Evolutionary conservation across 345 rosid species (phyloP), one percentile per base, ranked within the genome.

Genomic region (Abelmoschus esculentus): DNA sequence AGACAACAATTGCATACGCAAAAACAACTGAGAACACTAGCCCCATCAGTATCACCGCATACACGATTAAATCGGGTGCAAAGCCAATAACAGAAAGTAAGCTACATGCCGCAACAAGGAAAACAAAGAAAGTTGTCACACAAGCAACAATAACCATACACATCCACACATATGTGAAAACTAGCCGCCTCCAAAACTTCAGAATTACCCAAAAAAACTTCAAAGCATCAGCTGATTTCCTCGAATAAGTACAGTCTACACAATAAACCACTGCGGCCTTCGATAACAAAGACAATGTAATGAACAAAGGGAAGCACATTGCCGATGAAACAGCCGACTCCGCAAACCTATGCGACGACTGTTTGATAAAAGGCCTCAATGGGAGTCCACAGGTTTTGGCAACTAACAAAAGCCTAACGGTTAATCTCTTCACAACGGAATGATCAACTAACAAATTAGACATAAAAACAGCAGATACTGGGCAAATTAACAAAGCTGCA

Each of bases 321-420:
- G 89, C 78, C 0, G 89, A 86, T 0, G 97, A 88, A 75, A 93
- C 73, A 57, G 72, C 87, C 46, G 85, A 84, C 66, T 93, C 96
- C 0, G 97, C 64, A 67, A 91, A 84, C 56, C 83, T 86, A 70
- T 81, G 86, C 71, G 91, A 84, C 0, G 89, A 85, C 69, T 87
- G 87, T 71, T 80, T 83, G 60, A 86, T 76, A 42, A 90, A 84
- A 68, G 93, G 82, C 54, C 79, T 57, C 64, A 89, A 56, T 26
- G 93, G 92, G 56, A 93, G 84, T 46, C 97, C 98, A 52, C 91
- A 81, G 6, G 92, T 86, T 72, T 85, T 83, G 0, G 91, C 88
- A 42, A 90, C 83, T 40, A 93, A 66, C 76, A 89, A 74, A 15
- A 93, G 79, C 79, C 83, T 80, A 34, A 80, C 72, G 5, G 85